Base-by-base conservation (phyloP, 2,329 filamentous ascomycete species). In the Neofusicoccum sp. region DNA sequence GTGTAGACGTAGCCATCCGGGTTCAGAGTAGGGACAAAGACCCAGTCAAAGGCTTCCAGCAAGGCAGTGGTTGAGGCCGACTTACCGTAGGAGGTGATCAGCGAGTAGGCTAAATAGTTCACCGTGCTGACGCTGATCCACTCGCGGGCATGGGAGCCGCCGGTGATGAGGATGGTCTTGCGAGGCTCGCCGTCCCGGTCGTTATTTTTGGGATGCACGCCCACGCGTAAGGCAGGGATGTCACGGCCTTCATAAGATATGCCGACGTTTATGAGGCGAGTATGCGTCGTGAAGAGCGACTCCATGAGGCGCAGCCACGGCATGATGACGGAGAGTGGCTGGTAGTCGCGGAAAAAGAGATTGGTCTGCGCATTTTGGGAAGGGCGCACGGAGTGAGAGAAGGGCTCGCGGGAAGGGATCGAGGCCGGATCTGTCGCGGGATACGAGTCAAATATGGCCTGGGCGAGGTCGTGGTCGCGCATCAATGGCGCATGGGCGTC, bases 101-200 rank as follows among this genome's bases (percentile, higher is more conserved):
- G 83, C 14, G 87, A 91, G 85, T 95, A 97, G 8, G 94, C 92
- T 34, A 97, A 80, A 71, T 96, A 98, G 70, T 90, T 96, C 59
- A 96, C 92, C 0, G 93, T 96, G 71, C 89, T 95, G 0, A 90
- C 93, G 50, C 92, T 92, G 67, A 99, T 96, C 95, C 95, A 99
- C 81, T 99, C 95, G 41, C 95, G 87, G 3, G 93, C 94, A 76
- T 98, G 95, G n/a, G 91, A 83, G 54, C 94, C 94, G 61, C 92
- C 95, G 3, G 88, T 88, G 22, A 99, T 81, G 56, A 97, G 81
- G 63, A 97, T 87, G 0, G 91, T 94, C 74, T 92, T 92, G 56
- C 91, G 86, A 4, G 81, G 83, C 11, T 73, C 71, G 2, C 78
- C 70, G 6, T 83, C 76, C 33, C 83, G 71, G 61, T 80, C 71